Evolutionary conservation across 768 basidiomycete genomes (phyloP), one percentile per base, ranked within the genome.

Genomic region (Russula virescens): DNA sequence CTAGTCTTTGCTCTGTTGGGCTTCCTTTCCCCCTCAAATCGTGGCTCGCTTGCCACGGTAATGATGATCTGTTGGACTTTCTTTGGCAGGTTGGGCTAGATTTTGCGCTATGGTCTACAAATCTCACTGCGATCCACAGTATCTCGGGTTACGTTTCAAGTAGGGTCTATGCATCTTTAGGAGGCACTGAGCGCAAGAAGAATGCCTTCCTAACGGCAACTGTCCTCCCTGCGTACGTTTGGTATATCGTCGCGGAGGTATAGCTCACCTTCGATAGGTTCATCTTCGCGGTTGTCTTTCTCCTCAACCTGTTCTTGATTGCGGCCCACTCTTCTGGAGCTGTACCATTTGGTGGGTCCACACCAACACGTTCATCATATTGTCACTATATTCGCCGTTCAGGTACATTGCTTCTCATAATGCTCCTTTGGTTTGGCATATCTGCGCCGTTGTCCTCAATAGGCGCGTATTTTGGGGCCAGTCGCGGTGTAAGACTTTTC

Each of bases 21-120:
- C 6, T 96, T 98, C 78, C 81, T 98, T 28, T 95, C 92, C 0
- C 96, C 96, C 9, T 94, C 94, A 18, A 98, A 97, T 70, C 88
- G 96, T 23, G 96, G 96, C 26, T 89, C 93, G 3, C 83, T 98
- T 11, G 92, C 92, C 1, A 97, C 94, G 3, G 89, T 94, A 49
- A 90, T 97, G 85, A 84, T 97, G 79, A 83, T 98, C 16, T 92
- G 86, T 72, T 98, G 94, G 92, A 90, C 94, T 3, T 77, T 97
- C 68, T 98, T 98, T 70, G 93, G 94, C 73, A 79, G 87, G 91
- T 85, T 68, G 67, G 81, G 68, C 26, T 23, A 18, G 18, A 28
- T 53, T 60, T n/a, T 48, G 5, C 3, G 51, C 50, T n/a, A 28
- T 26, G 19, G 23, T 21, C 63, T 31, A 68, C 61, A 59, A 46